phyloP scores from a whole-genome alignment of 169 alveolate genomes.

The Cytauxzoon felis region DNA sequence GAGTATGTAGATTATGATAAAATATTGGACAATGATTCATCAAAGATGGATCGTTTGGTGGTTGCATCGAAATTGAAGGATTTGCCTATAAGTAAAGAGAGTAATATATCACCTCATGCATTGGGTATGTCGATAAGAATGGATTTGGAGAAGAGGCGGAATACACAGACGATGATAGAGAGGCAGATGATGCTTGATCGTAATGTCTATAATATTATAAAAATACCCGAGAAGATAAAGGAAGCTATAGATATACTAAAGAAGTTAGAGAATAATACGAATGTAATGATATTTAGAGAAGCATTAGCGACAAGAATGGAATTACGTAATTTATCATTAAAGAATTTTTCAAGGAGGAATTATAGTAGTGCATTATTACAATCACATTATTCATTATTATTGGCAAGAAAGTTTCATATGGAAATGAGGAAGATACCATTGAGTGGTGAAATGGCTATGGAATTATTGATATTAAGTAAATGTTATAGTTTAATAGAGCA shows the following conservation, averaged over 20 bases:
- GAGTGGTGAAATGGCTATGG: constrained; percentile 79
- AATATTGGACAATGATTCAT: constrained; percentile 19
- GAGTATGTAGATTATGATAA: constrained; percentile 50
- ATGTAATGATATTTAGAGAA: constrained; percentile 44
- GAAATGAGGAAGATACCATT: constrained; percentile 43
- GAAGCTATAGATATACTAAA: constrained; percentile 50
- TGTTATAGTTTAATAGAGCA: constrained; percentile 78
- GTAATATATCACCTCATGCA: constrained; percentile 60
- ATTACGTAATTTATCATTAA: constrained; percentile 52
- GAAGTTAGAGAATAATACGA: constrained; percentile 29
- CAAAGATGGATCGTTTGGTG: constrained; percentile 26
- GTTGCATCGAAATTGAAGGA: constrained; percentile 45
- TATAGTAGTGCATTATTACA: constrained; percentile 51
- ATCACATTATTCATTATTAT: constrained; percentile 56
- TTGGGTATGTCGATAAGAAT: constrained; percentile 58
- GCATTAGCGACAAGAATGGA: constrained; percentile 63
- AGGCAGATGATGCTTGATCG: constrained; percentile 33
- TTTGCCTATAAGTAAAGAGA: constrained; percentile 47
- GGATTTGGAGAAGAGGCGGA: constrained; percentile 55
- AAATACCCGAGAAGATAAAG: constrained; percentile 34
- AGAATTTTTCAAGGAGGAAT: constrained; percentile 47
- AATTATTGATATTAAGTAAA: constrained; percentile 73
- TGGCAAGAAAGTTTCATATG: constrained; percentile 61
- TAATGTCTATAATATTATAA: constrained; percentile 1
- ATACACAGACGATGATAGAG: constrained; percentile 52